Evolutionary conservation across 495 filamentous ascomycete genomes (phyloP).

Genomic region (Polyplosphaeria fusca): DNA sequence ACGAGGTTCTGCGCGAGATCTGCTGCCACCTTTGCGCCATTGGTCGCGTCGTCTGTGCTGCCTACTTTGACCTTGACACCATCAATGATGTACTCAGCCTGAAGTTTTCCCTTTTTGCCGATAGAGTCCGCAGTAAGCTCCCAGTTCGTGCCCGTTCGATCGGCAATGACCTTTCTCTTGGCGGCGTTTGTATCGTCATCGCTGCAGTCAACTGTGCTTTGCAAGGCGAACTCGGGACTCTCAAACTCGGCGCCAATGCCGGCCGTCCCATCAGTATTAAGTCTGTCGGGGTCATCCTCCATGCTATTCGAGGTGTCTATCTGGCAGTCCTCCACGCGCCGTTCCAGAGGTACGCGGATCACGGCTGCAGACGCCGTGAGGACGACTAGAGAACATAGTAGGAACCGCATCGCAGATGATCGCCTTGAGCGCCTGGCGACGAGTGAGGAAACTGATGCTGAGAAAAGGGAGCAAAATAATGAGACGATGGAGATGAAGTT

Average conservation of each 20-base stretch:
- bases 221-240: conserved; percentile 3
- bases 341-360: neutral
- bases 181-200: neutral
- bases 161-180: conserved; percentile 3
- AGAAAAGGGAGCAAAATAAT: conserved; percentile 5
- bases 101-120: neutral
- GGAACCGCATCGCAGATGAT: conserved; percentile 2
- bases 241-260: conserved; percentile 14
- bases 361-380: conserved; percentile 2
- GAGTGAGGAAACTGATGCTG: neutral
- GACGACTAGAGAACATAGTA: conserved; percentile 1
- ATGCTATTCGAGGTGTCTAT: neutral
- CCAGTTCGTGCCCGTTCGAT: conserved; percentile 1
- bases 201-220: neutral
- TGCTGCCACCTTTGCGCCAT: neutral
- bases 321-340: conserved; percentile 1
- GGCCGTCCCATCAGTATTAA: neutral
- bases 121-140: conserved; percentile 3
- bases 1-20: neutral
- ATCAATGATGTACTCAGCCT: conserved; percentile 7
- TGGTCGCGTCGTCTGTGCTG: neutral
- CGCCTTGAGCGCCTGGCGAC: neutral
- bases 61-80: conserved; percentile 5
- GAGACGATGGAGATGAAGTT: conserved; percentile 3
- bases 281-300: neutral